These are phyloP conservation scores for Calcarisporium arbuscula DNA, from an alignment of 2,329 filamentous ascomycete species.

Conservation along the genomic window DNA sequence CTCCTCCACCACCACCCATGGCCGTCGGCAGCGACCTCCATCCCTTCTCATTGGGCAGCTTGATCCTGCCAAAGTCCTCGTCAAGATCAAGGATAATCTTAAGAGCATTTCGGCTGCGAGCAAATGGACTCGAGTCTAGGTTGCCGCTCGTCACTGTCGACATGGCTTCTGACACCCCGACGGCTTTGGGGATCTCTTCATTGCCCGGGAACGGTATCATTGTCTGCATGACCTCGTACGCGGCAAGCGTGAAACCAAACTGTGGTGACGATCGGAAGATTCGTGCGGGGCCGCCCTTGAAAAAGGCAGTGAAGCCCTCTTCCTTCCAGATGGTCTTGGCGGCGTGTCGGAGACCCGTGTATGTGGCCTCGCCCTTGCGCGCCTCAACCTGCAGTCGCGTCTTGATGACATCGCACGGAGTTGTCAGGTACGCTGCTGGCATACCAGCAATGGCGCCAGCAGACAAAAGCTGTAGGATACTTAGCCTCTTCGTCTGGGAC, in stretches of 20 bases:
- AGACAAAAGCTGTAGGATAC: conserved; percentile 82
- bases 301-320: conserved; percentile 94
- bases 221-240: conserved; percentile 86
- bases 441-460: conserved; percentile 92
- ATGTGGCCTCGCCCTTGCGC: conserved; percentile 84
- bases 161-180: conserved; percentile 57
- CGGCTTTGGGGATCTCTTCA: conserved; percentile 43
- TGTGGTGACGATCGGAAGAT: conserved; percentile 93
- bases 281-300: conserved; percentile 95
- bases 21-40: conserved; percentile 48
- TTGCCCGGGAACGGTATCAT: conserved; percentile 66
- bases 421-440: conserved; percentile 90
- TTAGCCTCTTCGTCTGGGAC: conserved; percentile 76
- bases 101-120: conserved; percentile 75
- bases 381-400: conserved; percentile 96
- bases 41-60: conserved; percentile 46
- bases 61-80: conserved; percentile 79
- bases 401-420: conserved; percentile 98
- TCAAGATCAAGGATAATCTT: conserved; percentile 95
- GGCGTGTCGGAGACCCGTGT: conserved; percentile 81
- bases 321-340: conserved; percentile 79
- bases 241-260: conserved; percentile 94
- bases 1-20: conserved; percentile 35
- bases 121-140: conserved; percentile 42
- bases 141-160: conserved; percentile 29